phyloP scores from a whole-genome alignment of 208 protist genomes.

The Trypanosoma avium region DNA sequence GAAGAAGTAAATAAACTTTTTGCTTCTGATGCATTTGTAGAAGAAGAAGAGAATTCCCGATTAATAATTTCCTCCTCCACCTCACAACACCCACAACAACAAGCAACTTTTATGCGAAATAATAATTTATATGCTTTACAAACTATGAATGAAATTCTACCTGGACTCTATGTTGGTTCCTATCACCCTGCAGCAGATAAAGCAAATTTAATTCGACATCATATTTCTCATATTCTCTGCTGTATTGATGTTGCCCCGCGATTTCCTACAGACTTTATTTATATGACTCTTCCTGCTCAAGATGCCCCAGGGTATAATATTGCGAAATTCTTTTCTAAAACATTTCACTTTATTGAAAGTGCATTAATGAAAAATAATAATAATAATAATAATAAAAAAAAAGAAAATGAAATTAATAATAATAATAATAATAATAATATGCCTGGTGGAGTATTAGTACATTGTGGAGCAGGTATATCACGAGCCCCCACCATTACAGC shows the following conservation, averaged over 20 bases:
- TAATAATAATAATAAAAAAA: too few relatives aligned
- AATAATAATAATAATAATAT: too few relatives aligned
- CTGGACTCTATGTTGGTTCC: conserved; percentile 78
- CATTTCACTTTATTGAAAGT: conserved; percentile 77
- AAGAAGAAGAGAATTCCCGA: background rate
- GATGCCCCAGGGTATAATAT: conserved; percentile 57
- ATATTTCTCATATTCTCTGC: conserved; percentile 76
- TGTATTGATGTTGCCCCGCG: conserved; percentile 53
- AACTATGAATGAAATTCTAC: conserved; percentile 78
- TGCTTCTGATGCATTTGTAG: background rate
- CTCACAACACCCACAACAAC: too few relatives aligned
- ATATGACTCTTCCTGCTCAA: conserved; percentile 45
- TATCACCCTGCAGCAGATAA: conserved; percentile 60
- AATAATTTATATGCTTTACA: conserved; percentile 28
- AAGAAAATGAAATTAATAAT: too few relatives aligned
- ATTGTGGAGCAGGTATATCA: conserved; percentile 86
- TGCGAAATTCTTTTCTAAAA: conserved; percentile 43
- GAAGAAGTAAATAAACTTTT: conserved; percentile 18
- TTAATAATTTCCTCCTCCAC: too few relatives aligned
- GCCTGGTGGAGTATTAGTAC: conserved; percentile 75
- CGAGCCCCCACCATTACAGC: conserved; percentile 70
- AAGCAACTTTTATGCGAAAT: conserved; percentile 22
- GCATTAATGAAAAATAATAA: conserved; percentile 44
- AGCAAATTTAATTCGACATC: conserved; percentile 32
- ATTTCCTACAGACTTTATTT: conserved; percentile 66